Percentiles rank a stretch among this genome's conserved stretches.
phyloP scores from a whole-genome alignment of 805 yeast species.

The Cyberlindnera sargentensis region DNA sequence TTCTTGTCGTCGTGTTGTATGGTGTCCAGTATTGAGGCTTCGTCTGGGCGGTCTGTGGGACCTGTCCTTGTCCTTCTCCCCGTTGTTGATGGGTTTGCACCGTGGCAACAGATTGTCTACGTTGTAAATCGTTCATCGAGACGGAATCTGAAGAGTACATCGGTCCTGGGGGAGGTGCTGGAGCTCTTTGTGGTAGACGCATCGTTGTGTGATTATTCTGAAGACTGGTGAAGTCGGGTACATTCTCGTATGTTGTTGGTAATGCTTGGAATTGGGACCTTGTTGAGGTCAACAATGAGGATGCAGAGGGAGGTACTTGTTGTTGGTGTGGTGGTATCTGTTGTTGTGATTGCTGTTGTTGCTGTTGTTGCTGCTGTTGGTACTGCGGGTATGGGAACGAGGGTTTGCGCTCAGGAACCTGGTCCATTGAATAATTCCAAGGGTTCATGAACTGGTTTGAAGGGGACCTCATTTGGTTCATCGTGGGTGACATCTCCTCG shows the following conservation, averaged over 20 bases:
- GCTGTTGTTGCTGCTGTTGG: constrained; percentile 3
- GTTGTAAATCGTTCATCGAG: constrained; percentile 23
- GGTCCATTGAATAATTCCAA: constrained; percentile 11
- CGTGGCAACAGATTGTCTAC: constrained; percentile 33
- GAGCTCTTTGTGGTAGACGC: constrained; percentile 38
- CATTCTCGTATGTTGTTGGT: constrained; percentile 45
- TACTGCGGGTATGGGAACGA: constrained; percentile 4
- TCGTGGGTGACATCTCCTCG: constrained; percentile 2
- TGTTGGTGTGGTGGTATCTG: too few relatives aligned
- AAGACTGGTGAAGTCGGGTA: constrained; percentile 14
- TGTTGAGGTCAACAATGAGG: constrained; percentile 15
- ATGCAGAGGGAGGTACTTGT: not conserved
- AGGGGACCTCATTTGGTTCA: constrained; percentile 14
- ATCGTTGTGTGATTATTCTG: constrained; percentile 23
- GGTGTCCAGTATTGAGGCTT: not conserved
- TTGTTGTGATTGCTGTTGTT: not conserved
- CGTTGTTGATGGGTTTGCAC: constrained; percentile 14
- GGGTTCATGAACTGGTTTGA: constrained; percentile 24
- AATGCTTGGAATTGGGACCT: constrained; percentile 22
- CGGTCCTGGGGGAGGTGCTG: constrained; percentile 32
- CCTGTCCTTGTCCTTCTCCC: not conserved
- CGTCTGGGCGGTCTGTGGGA: constrained; percentile 4
- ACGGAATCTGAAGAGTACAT: constrained; percentile 24
- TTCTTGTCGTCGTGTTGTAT: not conserved
- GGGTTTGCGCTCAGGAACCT: constrained; percentile 7